A percentile compares a stretch with the other conserved stretches of the same genome.
Conservation (phyloP, 306 rosid genomes). For the Benincasa hispida region DNA sequence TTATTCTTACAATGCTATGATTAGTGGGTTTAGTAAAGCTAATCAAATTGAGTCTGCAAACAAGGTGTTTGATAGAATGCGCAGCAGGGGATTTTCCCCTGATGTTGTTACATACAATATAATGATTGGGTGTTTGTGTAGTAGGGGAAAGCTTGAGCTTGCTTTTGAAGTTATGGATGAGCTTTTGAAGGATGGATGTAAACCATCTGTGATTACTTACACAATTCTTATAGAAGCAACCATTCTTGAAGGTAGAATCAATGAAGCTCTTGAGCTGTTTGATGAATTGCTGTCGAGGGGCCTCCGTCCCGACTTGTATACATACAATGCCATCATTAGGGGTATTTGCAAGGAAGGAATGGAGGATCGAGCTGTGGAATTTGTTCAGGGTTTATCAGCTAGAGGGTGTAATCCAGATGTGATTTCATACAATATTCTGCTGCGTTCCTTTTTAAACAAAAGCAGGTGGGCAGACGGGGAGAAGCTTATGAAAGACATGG, state of each 20-base stretch:
- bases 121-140: constrained; percentile 64
- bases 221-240: constrained; percentile 79
- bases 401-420: constrained; percentile 59
- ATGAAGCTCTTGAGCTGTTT: constrained; percentile 53
- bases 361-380: constrained; percentile 57
- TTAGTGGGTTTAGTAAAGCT: constrained; percentile 54
- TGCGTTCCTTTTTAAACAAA: constrained; percentile 42
- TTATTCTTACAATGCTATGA: constrained; percentile 63
- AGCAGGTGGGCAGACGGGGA: constrained; percentile 61
- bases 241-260: constrained; percentile 46
- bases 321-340: constrained; percentile 52
- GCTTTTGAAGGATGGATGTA: constrained; percentile 52
- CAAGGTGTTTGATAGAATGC: constrained; percentile 60
- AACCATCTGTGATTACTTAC: constrained; percentile 66
- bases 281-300: constrained; percentile 60
- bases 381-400: constrained; percentile 24
- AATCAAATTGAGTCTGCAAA: constrained; percentile 44
- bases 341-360: constrained; percentile 68
- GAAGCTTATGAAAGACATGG: constrained; percentile 46
- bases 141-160: constrained; percentile 41
- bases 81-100: constrained; percentile 45
- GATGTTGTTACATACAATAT: constrained; percentile 78
- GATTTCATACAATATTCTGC: constrained; percentile 46
- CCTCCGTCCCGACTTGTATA: constrained; percentile 58
- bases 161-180: constrained; percentile 49